Percentiles rank a stretch among this genome's conserved stretches.
Conservation (phyloP, 2,329 filamentous ascomycete genomes). For the Cladosporium phlei region DNA sequence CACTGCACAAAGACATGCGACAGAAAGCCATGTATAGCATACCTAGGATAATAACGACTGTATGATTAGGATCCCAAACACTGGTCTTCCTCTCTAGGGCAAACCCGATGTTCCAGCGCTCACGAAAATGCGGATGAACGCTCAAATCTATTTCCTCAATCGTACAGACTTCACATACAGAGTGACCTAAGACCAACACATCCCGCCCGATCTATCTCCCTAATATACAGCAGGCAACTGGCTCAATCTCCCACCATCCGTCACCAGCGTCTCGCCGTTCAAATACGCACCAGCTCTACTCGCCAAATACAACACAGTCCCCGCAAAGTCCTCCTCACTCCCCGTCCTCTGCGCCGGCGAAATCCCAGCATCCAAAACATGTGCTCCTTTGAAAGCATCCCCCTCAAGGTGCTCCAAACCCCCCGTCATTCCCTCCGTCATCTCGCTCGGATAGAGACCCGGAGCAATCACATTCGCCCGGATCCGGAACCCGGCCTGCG, state of each 20-base stretch:
- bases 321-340: conserved; percentile 59
- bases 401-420: conserved; percentile 24
- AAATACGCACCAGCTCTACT: conserved; percentile 61
- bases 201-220: not conserved
- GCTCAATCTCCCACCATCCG: conserved; percentile 58
- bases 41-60: too few species aligned
- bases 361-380: conserved; percentile 41
- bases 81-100: too few species aligned
- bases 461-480: conserved; percentile 49
- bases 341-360: conserved; percentile 59
- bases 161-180: too few species aligned
- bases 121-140: too few species aligned
- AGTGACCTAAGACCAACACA: too few species aligned
- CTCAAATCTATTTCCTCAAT: too few species aligned
- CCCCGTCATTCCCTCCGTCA: conserved; percentile 21
- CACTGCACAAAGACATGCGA: too few species aligned
- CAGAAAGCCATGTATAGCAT: too few species aligned
- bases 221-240: conserved; percentile 5
- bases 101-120: too few species aligned
- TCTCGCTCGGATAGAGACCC: conserved; percentile 34
- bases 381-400: conserved; percentile 45
- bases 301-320: conserved; percentile 61
- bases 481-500: conserved; percentile 38
- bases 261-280: conserved; percentile 59
- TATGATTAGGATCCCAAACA: too few species aligned